Evolutionary conservation across 495 filamentous ascomycete genomes (phyloP).

Genomic region (Parachaetomium inaequale): DNA sequence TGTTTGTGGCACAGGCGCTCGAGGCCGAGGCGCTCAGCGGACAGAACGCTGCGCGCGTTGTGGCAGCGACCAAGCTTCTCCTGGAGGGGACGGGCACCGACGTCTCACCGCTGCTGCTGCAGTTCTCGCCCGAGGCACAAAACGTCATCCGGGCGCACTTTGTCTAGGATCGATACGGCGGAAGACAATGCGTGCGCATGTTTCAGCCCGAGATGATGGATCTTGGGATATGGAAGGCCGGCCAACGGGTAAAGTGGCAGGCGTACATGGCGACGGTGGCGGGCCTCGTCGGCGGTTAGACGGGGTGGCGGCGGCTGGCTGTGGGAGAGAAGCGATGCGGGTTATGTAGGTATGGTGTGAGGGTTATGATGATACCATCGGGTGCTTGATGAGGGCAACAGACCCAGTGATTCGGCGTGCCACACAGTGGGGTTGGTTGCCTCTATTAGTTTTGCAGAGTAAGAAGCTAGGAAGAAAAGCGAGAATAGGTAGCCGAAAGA

Average conservation of each 20-base stretch:
- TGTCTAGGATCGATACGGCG: conserved; percentile 38
- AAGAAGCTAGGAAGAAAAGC: background rate
- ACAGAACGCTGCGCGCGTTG: conserved; percentile 67
- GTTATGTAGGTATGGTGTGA: background rate
- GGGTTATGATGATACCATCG: background rate
- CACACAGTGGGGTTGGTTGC: background rate
- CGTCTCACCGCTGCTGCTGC: conserved; percentile 61
- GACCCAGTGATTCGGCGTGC: background rate
- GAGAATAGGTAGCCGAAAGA: background rate
- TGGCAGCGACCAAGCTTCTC: conserved; percentile 68
- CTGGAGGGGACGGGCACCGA: conserved; percentile 66
- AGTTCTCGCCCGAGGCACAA: conserved; percentile 71
- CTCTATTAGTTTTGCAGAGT: background rate
- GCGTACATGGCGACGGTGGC: conserved; percentile 7
- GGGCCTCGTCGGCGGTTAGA: background rate
- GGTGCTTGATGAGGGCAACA: background rate
- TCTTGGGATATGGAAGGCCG: conserved; percentile 9
- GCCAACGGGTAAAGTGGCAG: background rate
- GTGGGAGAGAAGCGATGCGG: background rate
- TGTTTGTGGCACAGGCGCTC: conserved; percentile 77
- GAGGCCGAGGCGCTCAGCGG: conserved; percentile 89
- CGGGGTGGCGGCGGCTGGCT: background rate
- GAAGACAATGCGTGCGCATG: background rate
- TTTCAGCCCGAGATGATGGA: background rate
- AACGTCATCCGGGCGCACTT: conserved; percentile 70